A percentile compares a stretch with the other conserved stretches of the same genome.
These are phyloP conservation scores for Mucor irregularis DNA, from an alignment of 371 early-diverging fungal species.

Conservation along the genomic window DNA sequence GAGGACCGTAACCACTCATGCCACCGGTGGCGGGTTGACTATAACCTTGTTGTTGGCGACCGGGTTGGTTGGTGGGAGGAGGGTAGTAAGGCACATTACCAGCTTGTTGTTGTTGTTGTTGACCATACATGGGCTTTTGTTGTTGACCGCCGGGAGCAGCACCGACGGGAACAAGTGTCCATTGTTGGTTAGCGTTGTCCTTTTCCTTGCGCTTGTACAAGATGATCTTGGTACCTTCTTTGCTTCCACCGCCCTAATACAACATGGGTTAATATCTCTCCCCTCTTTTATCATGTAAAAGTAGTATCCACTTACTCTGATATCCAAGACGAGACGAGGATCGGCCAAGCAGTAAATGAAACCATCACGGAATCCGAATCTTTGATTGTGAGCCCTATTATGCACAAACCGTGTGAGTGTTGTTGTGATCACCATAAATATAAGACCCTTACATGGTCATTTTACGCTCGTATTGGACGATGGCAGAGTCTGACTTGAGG, in stretches of 20 bases:
- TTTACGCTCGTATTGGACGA: conserved; percentile 49
- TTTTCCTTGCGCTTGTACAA: conserved; percentile 39
- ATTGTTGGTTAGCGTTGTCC: conserved; percentile 43
- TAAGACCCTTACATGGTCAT: conserved; percentile 22
- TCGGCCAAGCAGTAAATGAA: conserved; percentile 39
- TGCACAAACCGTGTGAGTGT: neutral
- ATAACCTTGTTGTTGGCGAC: neutral
- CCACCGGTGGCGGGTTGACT: conserved; percentile 13
- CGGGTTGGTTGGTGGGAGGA: neutral
- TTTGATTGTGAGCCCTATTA: conserved; percentile 47
- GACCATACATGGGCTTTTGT: conserved; percentile 2
- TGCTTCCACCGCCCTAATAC: conserved; percentile 32
- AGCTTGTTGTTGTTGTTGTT: neutral
- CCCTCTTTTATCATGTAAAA: neutral
- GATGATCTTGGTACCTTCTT: conserved; percentile 40
- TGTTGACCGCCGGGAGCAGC: conserved; percentile 6
- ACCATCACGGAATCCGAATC: conserved; percentile 46
- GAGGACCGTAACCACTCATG: conserved; percentile 25
- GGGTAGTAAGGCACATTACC: conserved; percentile 7
- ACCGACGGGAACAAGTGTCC: conserved; percentile 36
- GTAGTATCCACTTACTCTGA: conserved; percentile 17
- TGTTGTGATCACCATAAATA: neutral
- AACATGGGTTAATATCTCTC: neutral
- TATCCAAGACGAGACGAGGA: conserved; percentile 47
- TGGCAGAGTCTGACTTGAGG: conserved; percentile 34